Base-by-base conservation (phyloP, 176 grass and related monocot genomes). In the Poa annua region DNA sequence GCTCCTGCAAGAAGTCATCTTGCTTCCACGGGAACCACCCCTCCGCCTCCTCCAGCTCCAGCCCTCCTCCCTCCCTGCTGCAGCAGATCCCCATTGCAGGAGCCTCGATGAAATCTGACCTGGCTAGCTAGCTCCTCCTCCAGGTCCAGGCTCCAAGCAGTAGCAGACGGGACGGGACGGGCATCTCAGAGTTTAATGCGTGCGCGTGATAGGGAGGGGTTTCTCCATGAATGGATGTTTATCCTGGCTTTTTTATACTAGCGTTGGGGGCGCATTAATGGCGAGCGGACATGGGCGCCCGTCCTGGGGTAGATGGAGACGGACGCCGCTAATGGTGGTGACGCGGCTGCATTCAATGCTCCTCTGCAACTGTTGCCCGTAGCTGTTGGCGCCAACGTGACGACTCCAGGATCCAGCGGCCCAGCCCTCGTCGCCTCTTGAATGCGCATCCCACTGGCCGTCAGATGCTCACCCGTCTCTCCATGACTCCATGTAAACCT, bases 11-110 rank as follows among this genome's bases (percentile, higher is more conserved):
- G 29, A 81, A 24, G 38, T 91, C 89, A 25, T 84, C 75, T 9
- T 84, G 69, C 82, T 79, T 80, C 87, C 81, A 89, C 16, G 83
- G 83, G 65, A 89, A 80, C 21, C 84, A 80, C 14, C 84, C 76
- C 47, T 86, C 83, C 16, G 74, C 66, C 44, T 89, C 84, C 35
- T 86, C 86, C 9, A 79, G 65, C 36, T 89, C 84, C 34, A 21
- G 17, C 13, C 80, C 69, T 25, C 77, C 90, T 15, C 66, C 44
- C 20, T 65, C 32, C 84, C 83, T 91, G 92, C 96, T 85, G 60
- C 84, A 95, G 76, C 92, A 98, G 65, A 84, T 92, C 77, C 96
- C 96, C 96, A 98, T 98, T 60, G 71, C 83, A 4, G n/a, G n/a
- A n/a, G 77, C 14, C 11, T 45, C 44, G 44, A 45, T 12, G 44